A percentile compares a stretch with the other conserved stretches of the same genome.
Conservation (phyloP, 148 eudicot species). For the Mesembryanthemum crystallinum region DNA sequence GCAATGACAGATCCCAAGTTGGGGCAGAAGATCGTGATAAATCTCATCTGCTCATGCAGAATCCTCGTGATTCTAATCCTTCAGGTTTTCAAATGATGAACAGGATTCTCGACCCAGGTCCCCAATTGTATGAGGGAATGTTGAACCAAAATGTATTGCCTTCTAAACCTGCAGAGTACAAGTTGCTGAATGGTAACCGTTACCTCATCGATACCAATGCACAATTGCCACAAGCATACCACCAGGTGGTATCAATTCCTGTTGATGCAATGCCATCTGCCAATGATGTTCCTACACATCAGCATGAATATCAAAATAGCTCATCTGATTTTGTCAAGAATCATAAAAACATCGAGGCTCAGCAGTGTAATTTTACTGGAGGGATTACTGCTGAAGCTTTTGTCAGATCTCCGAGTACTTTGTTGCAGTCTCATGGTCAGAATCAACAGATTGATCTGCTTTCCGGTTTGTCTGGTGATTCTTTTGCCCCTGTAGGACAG, state of each 20-base stretch:
- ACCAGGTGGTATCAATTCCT: conserved; percentile 15
- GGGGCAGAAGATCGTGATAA: conserved; percentile 25
- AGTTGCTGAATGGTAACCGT: conserved; percentile 23
- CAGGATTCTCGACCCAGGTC: conserved; percentile 22
- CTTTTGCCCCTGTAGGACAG: conserved; percentile 29
- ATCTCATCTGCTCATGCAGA: conserved; percentile 18
- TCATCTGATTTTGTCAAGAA: conserved; percentile 26
- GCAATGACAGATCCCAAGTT: conserved; percentile 28
- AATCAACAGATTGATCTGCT: conserved; percentile 38
- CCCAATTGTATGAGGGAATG: conserved; percentile 26
- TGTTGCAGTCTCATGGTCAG: conserved; percentile 29
- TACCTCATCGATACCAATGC: conserved; percentile 28
- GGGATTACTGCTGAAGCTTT: conserved; percentile 28
- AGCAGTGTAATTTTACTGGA: conserved; percentile 26
- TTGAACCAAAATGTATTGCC: conserved; percentile 26
- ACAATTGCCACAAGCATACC: conserved; percentile 29
- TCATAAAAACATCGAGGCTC: conserved; percentile 32
- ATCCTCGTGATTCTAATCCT: conserved; percentile 24
- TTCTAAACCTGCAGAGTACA: conserved; percentile 23
- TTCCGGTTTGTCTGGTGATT: conserved; percentile 42
- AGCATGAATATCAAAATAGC: conserved; percentile 29
- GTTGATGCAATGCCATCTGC: conserved; percentile 26
- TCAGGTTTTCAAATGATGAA: conserved; percentile 30
- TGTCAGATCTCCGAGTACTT: conserved; percentile 27
- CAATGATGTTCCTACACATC: conserved; percentile 21